A percentile compares a stretch with the other conserved stretches of the same genome.
phyloP scores from a whole-genome alignment of 2,329 filamentous ascomycete species.

The Trichoderma sp. region DNA sequence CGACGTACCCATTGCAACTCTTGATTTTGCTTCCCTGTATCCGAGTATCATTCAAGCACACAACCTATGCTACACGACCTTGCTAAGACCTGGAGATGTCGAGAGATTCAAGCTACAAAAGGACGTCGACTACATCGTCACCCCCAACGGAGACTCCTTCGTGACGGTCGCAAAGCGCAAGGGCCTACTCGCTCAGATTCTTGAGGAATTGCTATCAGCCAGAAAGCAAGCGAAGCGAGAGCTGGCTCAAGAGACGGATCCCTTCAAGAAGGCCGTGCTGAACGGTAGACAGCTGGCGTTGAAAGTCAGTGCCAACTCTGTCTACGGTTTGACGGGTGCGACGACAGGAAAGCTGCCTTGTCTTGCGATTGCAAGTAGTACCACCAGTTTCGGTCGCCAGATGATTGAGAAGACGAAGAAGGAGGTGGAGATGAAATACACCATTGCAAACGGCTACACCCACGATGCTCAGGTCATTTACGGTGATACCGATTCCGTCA shows the following conservation, averaged over 20 bases:
- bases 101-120: conserved; percentile 76
- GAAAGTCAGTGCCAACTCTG: conserved; percentile 96
- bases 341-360: conserved; percentile 95
- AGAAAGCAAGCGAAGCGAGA: conserved; percentile 94
- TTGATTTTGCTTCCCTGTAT: conserved; percentile 98
- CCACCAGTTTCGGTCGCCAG: conserved; percentile 92
- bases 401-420: conserved; percentile 99
- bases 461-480: conserved; percentile 98
- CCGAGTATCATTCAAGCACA: conserved; percentile 99
- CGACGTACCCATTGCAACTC: conserved; percentile 88
- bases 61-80: conserved; percentile 95
- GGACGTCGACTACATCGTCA: conserved; percentile 94
- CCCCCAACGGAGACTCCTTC: conserved; percentile 91
- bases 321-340: conserved; percentile 95
- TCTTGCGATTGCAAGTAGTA: conserved; percentile 91
- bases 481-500: conserved; percentile 98
- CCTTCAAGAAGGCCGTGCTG: conserved; percentile 95
- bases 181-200: conserved; percentile 87
- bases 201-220: conserved; percentile 87
- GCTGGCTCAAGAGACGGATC: conserved; percentile 81
- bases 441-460: conserved; percentile 87
- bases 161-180: conserved; percentile 86
- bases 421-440: conserved; percentile 90
- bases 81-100: conserved; percentile 68
- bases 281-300: conserved; percentile 95